Conservation (phyloP, 2,329 filamentous ascomycete species). For the Sporothrix dimorphospora region DNA sequence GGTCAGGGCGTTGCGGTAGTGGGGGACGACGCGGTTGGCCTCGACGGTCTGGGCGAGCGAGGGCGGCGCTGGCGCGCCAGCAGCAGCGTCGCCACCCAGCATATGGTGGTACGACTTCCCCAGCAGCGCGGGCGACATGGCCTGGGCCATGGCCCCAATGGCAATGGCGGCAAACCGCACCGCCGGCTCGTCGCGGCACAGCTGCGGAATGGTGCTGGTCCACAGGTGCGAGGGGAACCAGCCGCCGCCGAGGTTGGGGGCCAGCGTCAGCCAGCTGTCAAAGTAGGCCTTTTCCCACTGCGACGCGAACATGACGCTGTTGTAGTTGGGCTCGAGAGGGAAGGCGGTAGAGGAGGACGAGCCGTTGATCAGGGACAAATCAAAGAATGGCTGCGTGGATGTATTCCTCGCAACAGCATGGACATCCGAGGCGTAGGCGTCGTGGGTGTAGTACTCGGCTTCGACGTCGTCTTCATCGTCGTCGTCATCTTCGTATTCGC, state of each 20-base stretch:
- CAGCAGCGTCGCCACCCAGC: background rate
- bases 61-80: background rate
- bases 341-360: background rate
- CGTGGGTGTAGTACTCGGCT: slow-evolving; percentile 8
- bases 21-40: slow-evolving; percentile 22
- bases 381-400: background rate
- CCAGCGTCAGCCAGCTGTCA: slow-evolving; percentile 36
- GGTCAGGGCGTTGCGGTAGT: slow-evolving; percentile 42
- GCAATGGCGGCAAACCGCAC: slow-evolving; percentile 46
- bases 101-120: slow-evolving; percentile 28
- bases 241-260: slow-evolving; percentile 37
- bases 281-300: slow-evolving; percentile 38
- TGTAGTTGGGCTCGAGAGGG: slow-evolving; percentile 27
- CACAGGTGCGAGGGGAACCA: slow-evolving; percentile 44
- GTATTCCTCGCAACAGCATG: background rate
- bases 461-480: background rate
- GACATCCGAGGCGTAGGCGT: background rate
- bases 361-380: slow-evolving; percentile 4
- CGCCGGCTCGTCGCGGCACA: slow-evolving; percentile 41
- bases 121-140: slow-evolving; percentile 29
- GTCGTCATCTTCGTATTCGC: background rate
- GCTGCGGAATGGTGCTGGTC: slow-evolving; percentile 42
- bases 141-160: slow-evolving; percentile 41
- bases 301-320: slow-evolving; percentile 31
- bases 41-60: background rate